Percentiles rank a stretch among this genome's conserved stretches.
These are phyloP conservation scores for Eucalyptus erythrocorys DNA, from an alignment of 345 rosid species.

Conservation along the genomic window DNA sequence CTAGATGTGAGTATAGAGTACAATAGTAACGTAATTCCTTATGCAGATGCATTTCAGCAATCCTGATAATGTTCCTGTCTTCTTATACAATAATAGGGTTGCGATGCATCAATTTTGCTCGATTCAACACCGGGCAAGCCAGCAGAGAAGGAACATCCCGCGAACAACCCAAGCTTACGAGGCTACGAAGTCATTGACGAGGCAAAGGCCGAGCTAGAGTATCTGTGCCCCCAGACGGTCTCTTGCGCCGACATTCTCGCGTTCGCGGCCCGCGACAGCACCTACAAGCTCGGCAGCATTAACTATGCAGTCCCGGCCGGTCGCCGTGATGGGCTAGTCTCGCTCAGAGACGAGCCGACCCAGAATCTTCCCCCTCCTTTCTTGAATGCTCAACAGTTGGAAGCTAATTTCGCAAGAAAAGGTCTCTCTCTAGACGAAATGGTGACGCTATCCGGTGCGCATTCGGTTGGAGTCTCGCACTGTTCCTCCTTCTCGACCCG, in stretches of 20 bases:
- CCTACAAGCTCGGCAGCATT: not conserved
- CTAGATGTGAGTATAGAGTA: too few species aligned
- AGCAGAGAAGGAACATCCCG: slow-evolving; percentile 4
- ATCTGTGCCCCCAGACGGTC: not conserved
- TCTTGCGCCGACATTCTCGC: not conserved
- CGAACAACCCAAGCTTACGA: not conserved
- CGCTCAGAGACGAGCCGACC: not conserved
- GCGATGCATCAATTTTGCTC: slow-evolving; percentile 6
- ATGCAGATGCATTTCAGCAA: not conserved
- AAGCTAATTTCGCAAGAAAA: not conserved
- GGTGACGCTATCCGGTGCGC: slow-evolving; percentile 18
- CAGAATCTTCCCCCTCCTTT: not conserved
- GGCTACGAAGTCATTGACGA: slow-evolving; percentile 4
- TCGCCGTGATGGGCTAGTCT: slow-evolving; percentile 1
- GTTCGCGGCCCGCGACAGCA: not conserved
- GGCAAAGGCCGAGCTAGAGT: not conserved
- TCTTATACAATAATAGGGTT: slow-evolving; percentile 6
- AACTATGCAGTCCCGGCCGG: slow-evolving; percentile 3
- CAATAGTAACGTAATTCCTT: too few species aligned
- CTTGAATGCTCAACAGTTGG: slow-evolving; percentile 1
- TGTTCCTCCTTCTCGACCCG: slow-evolving; percentile 4
- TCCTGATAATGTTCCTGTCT: too few species aligned
- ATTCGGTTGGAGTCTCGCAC: slow-evolving; percentile 3
- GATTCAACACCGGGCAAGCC: not conserved
- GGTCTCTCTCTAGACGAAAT: slow-evolving; percentile 5